Percentiles rank a stretch among this genome's conserved stretches.
Conservation (phyloP, 306 rosid genomes). For the Cucurbita pepo region DNA sequence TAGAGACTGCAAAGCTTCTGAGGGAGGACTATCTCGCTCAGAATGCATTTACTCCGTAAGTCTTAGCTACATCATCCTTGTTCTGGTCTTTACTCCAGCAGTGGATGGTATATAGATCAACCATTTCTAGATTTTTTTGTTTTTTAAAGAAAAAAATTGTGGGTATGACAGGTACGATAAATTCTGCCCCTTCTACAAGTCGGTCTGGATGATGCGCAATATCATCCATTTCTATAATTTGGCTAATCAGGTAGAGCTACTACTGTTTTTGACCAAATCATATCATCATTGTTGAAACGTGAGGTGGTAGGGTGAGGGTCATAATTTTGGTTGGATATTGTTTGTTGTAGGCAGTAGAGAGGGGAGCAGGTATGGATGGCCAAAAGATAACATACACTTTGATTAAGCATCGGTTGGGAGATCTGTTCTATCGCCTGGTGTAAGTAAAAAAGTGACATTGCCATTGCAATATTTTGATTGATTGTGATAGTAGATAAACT, state of each 20-base stretch:
- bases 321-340: background rate
- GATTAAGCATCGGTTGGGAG: slow-evolving; percentile 93
- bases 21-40: slow-evolving; percentile 99
- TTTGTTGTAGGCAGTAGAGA: slow-evolving; percentile 76
- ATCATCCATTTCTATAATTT: slow-evolving; percentile 91
- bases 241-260: slow-evolving; percentile 66
- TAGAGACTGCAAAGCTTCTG: slow-evolving; percentile 98
- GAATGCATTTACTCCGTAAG: slow-evolving; percentile 98
- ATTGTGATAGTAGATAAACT: background rate
- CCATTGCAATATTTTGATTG: too few relatives aligned
- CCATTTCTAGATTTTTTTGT: background rate
- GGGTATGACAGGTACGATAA: slow-evolving; percentile 64
- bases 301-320: background rate
- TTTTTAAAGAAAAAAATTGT: background rate
- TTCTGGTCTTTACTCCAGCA: background rate
- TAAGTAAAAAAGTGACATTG: slow-evolving; percentile 18
- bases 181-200: slow-evolving; percentile 98
- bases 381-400: slow-evolving; percentile 73
- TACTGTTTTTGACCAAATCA: background rate
- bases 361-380: slow-evolving; percentile 96
- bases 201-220: slow-evolving; percentile 99
- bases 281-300: background rate
- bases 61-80: background rate
- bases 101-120: background rate
- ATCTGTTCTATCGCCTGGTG: slow-evolving; percentile 95